These are phyloP conservation scores for Akanthomyces dipterigenus DNA, from an alignment of 2,329 filamentous ascomycete species.

Conservation along the genomic window DNA sequence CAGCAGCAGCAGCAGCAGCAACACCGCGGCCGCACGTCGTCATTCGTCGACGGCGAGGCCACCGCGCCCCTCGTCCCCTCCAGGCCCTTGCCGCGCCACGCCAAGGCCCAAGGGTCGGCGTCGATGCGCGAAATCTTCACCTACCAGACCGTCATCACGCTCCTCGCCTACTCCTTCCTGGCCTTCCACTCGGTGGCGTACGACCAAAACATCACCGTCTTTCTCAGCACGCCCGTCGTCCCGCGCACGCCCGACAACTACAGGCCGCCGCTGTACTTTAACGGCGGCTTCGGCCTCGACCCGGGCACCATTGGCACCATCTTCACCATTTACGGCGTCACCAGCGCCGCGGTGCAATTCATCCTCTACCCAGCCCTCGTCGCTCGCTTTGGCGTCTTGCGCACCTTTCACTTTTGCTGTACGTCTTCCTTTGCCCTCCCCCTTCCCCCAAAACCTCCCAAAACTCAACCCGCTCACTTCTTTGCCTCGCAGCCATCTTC, in stretches of 20 bases:
- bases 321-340: constrained; percentile 75
- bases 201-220: constrained; percentile 83
- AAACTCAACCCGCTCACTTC: too few species aligned
- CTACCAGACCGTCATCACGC: constrained; percentile 65
- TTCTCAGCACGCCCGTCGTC: constrained; percentile 67
- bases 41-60: constrained; percentile 50
- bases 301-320: constrained; percentile 75
- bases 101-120: constrained; percentile 17
- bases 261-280: constrained; percentile 71
- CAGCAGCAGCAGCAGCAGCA: not conserved
- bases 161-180: constrained; percentile 72
- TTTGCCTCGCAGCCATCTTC: constrained; percentile 41
- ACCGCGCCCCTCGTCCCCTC: constrained; percentile 47
- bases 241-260: constrained; percentile 52
- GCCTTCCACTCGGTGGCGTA: constrained; percentile 77
- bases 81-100: constrained; percentile 18
- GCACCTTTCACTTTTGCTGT: constrained; percentile 62
- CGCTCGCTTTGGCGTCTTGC: constrained; percentile 63
- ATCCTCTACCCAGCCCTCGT: constrained; percentile 74
- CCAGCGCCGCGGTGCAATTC: constrained; percentile 79
- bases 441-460: not conserved
- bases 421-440: constrained; percentile 18
- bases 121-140: constrained; percentile 62
- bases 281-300: constrained; percentile 68
- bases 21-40: constrained; percentile 18